Base-by-base conservation (phyloP, 176 grass and related monocot species). In the Zizania latifolia region DNA sequence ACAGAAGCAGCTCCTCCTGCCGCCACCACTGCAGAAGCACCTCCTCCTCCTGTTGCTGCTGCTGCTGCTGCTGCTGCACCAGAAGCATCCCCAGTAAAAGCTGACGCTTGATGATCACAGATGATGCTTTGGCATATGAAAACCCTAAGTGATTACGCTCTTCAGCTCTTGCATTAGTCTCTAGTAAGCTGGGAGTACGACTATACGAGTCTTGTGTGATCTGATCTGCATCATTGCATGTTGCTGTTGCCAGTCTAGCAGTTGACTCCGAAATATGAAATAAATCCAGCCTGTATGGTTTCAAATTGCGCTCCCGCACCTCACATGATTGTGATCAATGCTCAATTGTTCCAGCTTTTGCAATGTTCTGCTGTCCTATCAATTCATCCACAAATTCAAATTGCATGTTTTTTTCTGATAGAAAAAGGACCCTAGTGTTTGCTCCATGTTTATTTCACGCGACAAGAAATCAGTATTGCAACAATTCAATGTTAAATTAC, bases 241-340 rank as follows among this genome's bases (percentile, higher is more conserved):
- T 27, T 50, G n/a, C 2, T 59, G 30, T 30, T 54, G 45, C 31
- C 13, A 54, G 6, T 66, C 32, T 66, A 78, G 28, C 13, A 71
- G 54, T 62, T 71, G 78, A 50, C 67, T 28, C 19, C 14, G 9
- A 58, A 40, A 8, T 68, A 71, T 71, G 55, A 21, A 79, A 80
- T 80, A 62, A 80, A 71, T 33, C 5, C 39, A 27, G 54, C 27
- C 29, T 19, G 10, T 56, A 41, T 57, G 34, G 31, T 58, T 54
- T 32, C 0, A 8, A 53, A 56, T 58, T 43, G 17, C n/a, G 22
- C 1, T 1, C 2, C 2, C n/a, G 6, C 1, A 35, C 10, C 11
- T 3, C 33, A 6, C 48, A 68, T 68, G 34, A 30, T 57, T 68
- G 12, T 28, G 21, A 41, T 27, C 34, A 10, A 10, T 68, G 1